Base-by-base conservation (phyloP, 805 yeast genomes). In the Candida argentea region DNA sequence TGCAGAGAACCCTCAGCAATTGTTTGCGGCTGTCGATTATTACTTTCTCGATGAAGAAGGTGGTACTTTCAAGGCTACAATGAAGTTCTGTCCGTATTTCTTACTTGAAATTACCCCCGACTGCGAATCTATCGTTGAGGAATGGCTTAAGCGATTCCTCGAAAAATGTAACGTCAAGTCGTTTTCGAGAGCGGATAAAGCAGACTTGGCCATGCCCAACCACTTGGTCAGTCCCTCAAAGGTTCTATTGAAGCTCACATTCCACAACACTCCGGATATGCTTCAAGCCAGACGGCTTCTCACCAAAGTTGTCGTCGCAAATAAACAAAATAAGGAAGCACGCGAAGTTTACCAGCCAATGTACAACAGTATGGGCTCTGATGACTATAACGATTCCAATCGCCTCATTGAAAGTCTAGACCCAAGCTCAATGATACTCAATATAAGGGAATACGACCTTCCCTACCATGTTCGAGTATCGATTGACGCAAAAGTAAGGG, bases 41-140 rank as follows among this genome's bases (percentile, higher is more conserved):
- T 93, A 93, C 48, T 91, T 93, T 42, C 55, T 91, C 5, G 97
- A 87, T 50, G 95, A 84, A 44, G 96, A 87, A 50, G 99, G 99
- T 26, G 98, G 96, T 5, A 74, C 82, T 24, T 91, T 93, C 61
- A 91, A 89, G 48, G 77, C 86, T 4, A 79, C 94, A 1, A 54
- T 83, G 9, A 79, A 70, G 33, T 83, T 71, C 47, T 86, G 84
- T 41, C 99, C 99, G 0, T 91, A 91, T 50, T 82, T 91, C 45
- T 70, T 79, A 28, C 56, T 91, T 7, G 65, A 73, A 3, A 73
- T 84, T 37, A 61, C 69, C n/a, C 69, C 69, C 1, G 73, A 74
- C 1, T 54, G 55, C 11, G 84, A 76, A 34, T 52, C 71, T 2
- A 96, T 83, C 37, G 84, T 86, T 3, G 97, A 91, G 52, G 98